Percentiles rank a stretch among this genome's conserved stretches.
These are phyloP conservation scores for Aspergillus hancockii DNA, from an alignment of 495 filamentous ascomycete genomes.

Conservation along the genomic window DNA sequence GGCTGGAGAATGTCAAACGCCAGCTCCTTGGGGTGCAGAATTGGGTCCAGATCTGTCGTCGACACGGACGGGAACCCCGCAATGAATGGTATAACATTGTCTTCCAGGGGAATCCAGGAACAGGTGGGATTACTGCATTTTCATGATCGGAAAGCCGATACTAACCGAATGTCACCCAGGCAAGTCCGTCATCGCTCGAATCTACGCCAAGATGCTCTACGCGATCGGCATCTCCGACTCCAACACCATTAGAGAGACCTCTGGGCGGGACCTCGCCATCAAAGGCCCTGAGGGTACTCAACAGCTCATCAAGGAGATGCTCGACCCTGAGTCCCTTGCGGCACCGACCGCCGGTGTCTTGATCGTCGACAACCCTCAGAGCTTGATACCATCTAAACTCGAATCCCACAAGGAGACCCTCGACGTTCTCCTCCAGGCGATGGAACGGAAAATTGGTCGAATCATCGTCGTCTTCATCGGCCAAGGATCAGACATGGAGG, in stretches of 20 bases:
- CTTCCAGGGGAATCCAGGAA: conserved; percentile 21
- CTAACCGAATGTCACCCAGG: conserved; percentile 6
- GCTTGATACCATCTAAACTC: conserved; percentile 23
- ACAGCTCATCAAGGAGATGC: conserved; percentile 48
- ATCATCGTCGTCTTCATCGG: conserved; percentile 68
- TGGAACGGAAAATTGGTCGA: conserved; percentile 50
- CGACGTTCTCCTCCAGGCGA: conserved; percentile 11
- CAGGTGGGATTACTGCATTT: conserved; percentile 10
- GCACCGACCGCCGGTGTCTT: conserved; percentile 44
- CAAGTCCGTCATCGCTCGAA: conserved; percentile 19
- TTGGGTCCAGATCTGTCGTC: conserved; percentile 25
- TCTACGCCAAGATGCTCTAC: conserved; percentile 25
- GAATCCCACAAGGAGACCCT: conserved; percentile 16
- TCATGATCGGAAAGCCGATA: neutral
- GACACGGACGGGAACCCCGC: conserved; percentile 23
- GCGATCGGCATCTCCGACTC: conserved; percentile 18
- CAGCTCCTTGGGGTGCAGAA: conserved; percentile 21
- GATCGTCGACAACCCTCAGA: conserved; percentile 66
- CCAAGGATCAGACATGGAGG: conserved; percentile 66
- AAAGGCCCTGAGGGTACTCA: conserved; percentile 61
- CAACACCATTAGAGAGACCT: conserved; percentile 8
- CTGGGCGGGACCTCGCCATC: conserved; percentile 54
- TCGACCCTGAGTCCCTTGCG: conserved; percentile 2
- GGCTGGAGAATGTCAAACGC: conserved; percentile 22
- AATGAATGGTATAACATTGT: conserved; percentile 24